Evolutionary conservation across 805 yeast genomes (phyloP), one percentile per base, ranked within the genome.

Genomic region (Starmerella apis): DNA sequence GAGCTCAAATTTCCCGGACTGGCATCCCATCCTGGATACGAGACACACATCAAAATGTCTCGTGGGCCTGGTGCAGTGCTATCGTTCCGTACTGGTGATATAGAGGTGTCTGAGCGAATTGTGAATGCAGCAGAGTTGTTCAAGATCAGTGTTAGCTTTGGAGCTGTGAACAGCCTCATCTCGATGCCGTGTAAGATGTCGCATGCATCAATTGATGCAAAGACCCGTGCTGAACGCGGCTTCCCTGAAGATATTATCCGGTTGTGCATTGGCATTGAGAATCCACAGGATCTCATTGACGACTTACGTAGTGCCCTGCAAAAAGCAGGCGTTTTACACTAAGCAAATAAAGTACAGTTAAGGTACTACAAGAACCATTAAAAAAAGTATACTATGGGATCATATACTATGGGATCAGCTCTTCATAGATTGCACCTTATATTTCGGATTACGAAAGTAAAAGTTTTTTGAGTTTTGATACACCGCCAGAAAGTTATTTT

Each of bases 101-200:
- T 83, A 38, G 74, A 67, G 47, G 68, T 76, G 43, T 76, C 83
- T 33, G 87, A 83, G 63, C 73, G 74, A 50, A 79, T 88, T 53
- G 87, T 87, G 23, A 90, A 84, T 58, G 71, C 74, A 42, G 79
- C 90, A 20, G 77, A 80, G 50, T 71, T 90, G 35, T 88, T 83
- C 71, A 86, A 88, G 35, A 86, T 88, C 56, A 85, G 95, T 6
- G 96, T 88, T 8, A 83, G 94, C 10, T 88, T 88, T 68, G 97
- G 97, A 20, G 83, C 95, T 65, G 95, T 90, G 53, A 86, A 86
- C 71, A 84, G 95, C 16, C 73, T 88, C 63, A 86, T 88, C 51
- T 86, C 95, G 35, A 77, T 88, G 80, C 97, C 97, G 14, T 86
- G 96, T 66, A 77, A 78, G 66, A 88, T 88, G 96, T 85, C 95